Evolutionary conservation across 208 protist species (phyloP).

Genomic region (Leishmania arabica): DNA sequence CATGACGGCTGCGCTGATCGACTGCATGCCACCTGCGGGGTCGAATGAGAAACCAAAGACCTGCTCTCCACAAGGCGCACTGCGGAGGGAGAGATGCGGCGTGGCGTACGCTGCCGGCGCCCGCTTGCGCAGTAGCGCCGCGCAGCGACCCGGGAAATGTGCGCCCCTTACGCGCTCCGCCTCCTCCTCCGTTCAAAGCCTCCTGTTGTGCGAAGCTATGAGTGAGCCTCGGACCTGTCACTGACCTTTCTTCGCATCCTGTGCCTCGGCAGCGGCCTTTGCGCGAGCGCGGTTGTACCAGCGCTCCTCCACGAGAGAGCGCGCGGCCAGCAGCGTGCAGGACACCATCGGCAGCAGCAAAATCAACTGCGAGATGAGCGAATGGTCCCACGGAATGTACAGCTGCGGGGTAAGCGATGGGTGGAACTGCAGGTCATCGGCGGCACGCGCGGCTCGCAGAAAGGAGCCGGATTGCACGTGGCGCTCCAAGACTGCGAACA

Average conservation of each 20-base stretch:
- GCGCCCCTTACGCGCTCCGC: neutral
- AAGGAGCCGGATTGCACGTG: slow-evolving; percentile 34
- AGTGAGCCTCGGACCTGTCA: neutral
- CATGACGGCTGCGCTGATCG: too few relatives aligned
- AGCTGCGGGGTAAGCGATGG: slow-evolving; percentile 74
- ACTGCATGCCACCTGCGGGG: neutral
- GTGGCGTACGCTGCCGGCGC: neutral
- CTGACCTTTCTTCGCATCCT: slow-evolving; percentile 9
- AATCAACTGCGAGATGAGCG: slow-evolving; percentile 54
- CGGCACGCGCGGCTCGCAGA: slow-evolving; percentile 53
- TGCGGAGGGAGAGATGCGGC: neutral
- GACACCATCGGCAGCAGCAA: slow-evolving; percentile 62
- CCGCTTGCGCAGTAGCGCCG: neutral
- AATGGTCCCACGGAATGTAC: slow-evolving; percentile 80
- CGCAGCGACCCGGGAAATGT: neutral
- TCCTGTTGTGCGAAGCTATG: neutral
- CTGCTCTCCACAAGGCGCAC: neutral
- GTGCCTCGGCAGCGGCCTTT: neutral
- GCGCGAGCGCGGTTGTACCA: neutral
- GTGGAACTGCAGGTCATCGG: slow-evolving; percentile 78
- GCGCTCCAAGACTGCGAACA: slow-evolving; percentile 33
- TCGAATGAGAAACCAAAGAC: neutral
- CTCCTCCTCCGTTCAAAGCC: neutral
- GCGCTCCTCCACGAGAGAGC: slow-evolving; percentile 31
- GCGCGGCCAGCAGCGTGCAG: slow-evolving; percentile 37